Percentiles rank a stretch among this genome's conserved stretches.
phyloP scores from a whole-genome alignment of 1,139 yeast genomes.

The Lodderomyces orthopsilosis region DNA sequence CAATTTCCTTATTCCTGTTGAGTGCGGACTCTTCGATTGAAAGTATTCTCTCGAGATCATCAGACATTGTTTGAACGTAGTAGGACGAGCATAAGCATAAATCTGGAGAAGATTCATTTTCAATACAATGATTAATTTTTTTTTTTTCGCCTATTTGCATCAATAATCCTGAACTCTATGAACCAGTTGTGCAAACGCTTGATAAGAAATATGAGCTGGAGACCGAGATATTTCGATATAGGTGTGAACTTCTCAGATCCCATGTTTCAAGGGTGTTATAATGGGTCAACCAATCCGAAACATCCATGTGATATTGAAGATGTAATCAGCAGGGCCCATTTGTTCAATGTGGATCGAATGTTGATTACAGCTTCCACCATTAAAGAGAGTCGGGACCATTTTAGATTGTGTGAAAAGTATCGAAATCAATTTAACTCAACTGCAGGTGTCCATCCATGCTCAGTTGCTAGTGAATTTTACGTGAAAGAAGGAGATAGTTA shows the following conservation, averaged over 20 bases:
- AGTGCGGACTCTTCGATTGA: conserved; percentile 35
- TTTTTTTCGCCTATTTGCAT: not conserved
- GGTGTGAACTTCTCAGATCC: conserved; percentile 87
- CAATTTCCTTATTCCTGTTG: conserved; percentile 53
- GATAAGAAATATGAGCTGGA: conserved; percentile 26
- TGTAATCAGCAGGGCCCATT: conserved; percentile 65
- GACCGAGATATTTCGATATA: conserved; percentile 46
- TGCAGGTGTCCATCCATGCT: conserved; percentile 94
- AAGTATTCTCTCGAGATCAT: conserved; percentile 33
- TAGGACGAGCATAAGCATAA: too few species aligned
- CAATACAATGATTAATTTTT: too few species aligned
- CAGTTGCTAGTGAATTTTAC: conserved; percentile 61
- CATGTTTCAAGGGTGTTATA: conserved; percentile 81
- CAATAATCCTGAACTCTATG: not conserved
- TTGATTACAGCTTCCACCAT: conserved; percentile 82
- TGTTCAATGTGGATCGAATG: conserved; percentile 64
- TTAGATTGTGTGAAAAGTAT: conserved; percentile 30
- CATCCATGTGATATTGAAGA: conserved; percentile 67
- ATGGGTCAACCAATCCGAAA: conserved; percentile 51
- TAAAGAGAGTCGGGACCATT: conserved; percentile 53
- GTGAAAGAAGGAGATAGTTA: conserved; percentile 17
- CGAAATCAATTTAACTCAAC: conserved; percentile 55
- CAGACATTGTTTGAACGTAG: not conserved
- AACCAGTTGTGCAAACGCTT: not conserved
- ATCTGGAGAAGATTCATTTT: too few species aligned